A percentile compares a stretch with the other conserved stretches of the same genome.
phyloP scores from a whole-genome alignment of 306 rosid genomes.

The Ceratonia siliqua region DNA sequence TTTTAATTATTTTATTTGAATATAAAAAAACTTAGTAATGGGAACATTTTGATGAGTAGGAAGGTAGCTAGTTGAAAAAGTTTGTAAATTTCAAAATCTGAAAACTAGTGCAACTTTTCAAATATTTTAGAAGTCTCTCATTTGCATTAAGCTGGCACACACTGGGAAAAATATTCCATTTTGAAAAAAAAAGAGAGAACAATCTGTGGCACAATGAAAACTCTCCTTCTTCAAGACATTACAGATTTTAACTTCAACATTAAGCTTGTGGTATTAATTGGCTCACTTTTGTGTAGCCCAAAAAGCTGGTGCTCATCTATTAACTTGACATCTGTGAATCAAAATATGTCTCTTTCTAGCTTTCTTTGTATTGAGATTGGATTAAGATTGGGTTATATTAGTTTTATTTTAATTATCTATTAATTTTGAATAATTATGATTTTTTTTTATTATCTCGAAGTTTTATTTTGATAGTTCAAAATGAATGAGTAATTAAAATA shows the following conservation, averaged over 20 bases:
- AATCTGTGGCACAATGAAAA: constrained; percentile 10
- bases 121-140: constrained; percentile 23
- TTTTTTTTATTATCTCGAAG: too few species aligned
- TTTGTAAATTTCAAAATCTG: not conserved
- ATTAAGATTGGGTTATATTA: too few species aligned
- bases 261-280: constrained; percentile 32
- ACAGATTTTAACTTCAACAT: constrained; percentile 24
- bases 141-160: constrained; percentile 58
- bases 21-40: too few species aligned
- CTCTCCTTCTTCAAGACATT: constrained; percentile 1
- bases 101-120: constrained; percentile 36
- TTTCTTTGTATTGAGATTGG: too few species aligned
- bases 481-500: too few species aligned
- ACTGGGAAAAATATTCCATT: constrained; percentile 35
- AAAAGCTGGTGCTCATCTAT: constrained; percentile 57
- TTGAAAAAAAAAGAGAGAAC: not conserved
- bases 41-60: constrained; percentile 35
- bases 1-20: too few species aligned
- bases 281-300: constrained; percentile 38
- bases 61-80: constrained; percentile 22
- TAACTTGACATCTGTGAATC: constrained; percentile 69
- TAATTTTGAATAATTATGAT: too few species aligned
- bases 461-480: constrained; percentile 23
- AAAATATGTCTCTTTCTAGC: constrained; percentile 32
- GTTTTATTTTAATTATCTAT: too few species aligned